Conservation (phyloP, 306 rosid genomes). For the Gleditsia sinensis region DNA sequence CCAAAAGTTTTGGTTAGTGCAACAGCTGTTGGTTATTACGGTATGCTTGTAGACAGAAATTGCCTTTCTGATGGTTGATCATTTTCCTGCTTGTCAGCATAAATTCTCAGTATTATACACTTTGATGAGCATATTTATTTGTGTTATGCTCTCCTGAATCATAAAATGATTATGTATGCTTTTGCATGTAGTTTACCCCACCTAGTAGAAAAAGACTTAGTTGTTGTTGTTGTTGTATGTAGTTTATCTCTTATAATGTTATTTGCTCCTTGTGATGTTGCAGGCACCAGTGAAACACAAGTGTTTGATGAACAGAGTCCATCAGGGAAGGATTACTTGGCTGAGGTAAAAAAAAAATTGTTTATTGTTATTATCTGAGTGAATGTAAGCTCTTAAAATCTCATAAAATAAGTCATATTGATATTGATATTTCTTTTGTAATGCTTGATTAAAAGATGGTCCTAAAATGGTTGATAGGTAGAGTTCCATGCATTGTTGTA, state of each 20-base stretch:
- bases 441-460: neutral
- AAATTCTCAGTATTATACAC: slow-evolving; percentile 8
- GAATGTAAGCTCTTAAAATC: neutral
- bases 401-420: neutral
- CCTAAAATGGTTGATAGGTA: slow-evolving; percentile 7
- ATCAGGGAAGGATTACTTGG: slow-evolving; percentile 89
- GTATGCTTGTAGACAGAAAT: slow-evolving; percentile 50
- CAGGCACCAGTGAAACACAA: slow-evolving; percentile 82
- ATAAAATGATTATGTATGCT: neutral
- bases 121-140: neutral
- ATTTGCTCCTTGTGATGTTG: slow-evolving; percentile 25
- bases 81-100: neutral
- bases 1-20: slow-evolving; percentile 90
- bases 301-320: slow-evolving; percentile 85
- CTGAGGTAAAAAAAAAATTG: slow-evolving; percentile 67
- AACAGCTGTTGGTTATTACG: slow-evolving; percentile 96
- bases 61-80: slow-evolving; percentile 4
- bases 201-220: too few relatives aligned
- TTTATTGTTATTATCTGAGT: neutral
- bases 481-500: neutral
- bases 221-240: neutral
- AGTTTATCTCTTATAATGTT: slow-evolving; percentile 10
- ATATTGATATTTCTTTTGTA: slow-evolving; percentile 18
- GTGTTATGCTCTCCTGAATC: neutral
- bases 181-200: too few relatives aligned